Base-by-base conservation (phyloP, 768 basidiomycete species). In the Serendipita sp. region DNA sequence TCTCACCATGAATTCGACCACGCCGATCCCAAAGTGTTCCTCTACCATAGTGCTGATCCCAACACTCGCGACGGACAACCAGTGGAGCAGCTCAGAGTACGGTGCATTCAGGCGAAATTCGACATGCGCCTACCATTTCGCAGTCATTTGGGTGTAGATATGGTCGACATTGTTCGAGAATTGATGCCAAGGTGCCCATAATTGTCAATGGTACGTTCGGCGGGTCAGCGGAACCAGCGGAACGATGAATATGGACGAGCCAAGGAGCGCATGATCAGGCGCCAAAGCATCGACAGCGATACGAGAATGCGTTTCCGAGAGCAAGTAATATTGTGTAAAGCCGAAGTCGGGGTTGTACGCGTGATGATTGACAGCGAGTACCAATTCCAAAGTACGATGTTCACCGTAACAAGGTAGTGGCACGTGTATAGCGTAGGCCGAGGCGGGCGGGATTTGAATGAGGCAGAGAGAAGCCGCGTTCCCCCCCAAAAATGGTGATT, bases 21-120 rank as follows among this genome's bases (percentile, higher is more conserved):
- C 80, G 69, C 93, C 96, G 73, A 99, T 98, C 2, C 96, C 95
- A 67, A 98, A 99, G 72, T 99, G 95, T 73, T 99, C 95, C 71
- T 98, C 93, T 0, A 92, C 81, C 95, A 99, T 99, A 13, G 95
- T 96, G 71, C 90, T 94, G 30, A 98, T 72, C 0, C 95, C 94
- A 15, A 97, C 80, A 67, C 85, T 88, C 1, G 92, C 84, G 51
- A 75, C 76, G 4, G 86, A 83, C 1, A 99, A 78, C 80, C 86
- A 85, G 3, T 73, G 70, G 2, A 92, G 79, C 66, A 97, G 79
- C 32, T 79, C 80, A 0, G 83, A 71, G 68, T 88, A 97, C 3
- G 88, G 76, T 0, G 88, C 91, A 68, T 98, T 98, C 47, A 95
- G 80, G 11, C 89, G 74, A 68, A 99, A 90, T 63, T 85, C 78